A percentile compares a stretch with the other conserved stretches of the same genome.
Conservation (phyloP, 805 yeast genomes). For the Ogataea siamensis region DNA sequence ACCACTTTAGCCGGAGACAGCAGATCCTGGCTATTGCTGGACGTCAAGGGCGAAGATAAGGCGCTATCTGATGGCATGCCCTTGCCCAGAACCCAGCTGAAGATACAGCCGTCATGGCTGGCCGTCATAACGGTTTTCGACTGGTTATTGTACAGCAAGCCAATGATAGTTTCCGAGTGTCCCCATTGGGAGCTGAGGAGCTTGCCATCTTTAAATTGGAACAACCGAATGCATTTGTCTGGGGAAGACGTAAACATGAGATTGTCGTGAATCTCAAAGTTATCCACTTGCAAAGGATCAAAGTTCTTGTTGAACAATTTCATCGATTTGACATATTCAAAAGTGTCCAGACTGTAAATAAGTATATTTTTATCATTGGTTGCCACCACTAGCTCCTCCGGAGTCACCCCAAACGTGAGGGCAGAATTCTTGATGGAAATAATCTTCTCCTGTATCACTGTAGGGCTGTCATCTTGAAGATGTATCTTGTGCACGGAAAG, state of each 20-base stretch:
- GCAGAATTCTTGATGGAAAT: constrained; percentile 54
- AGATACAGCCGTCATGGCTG: constrained; percentile 54
- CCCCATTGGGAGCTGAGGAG: constrained; percentile 57
- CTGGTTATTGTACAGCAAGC: constrained; percentile 32
- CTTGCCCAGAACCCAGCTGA: constrained; percentile 40
- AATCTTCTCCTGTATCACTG: constrained; percentile 41
- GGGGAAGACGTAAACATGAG: constrained; percentile 43
- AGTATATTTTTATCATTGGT: constrained; percentile 49
- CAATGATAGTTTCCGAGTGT: constrained; percentile 51
- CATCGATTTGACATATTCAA: constrained; percentile 38
- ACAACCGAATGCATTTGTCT: constrained; percentile 58
- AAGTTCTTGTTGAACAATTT: constrained; percentile 41
- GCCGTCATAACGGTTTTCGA: constrained; percentile 38
- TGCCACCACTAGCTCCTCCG: constrained; percentile 45
- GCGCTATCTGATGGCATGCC: constrained; percentile 5
- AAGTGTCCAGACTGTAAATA: constrained; percentile 35
- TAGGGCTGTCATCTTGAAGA: constrained; percentile 13
- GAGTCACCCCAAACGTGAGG: constrained; percentile 36
- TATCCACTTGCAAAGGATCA: constrained; percentile 46
- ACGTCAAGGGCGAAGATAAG: constrained; percentile 15
- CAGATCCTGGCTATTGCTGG: constrained; percentile 2
- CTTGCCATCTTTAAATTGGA: constrained; percentile 44
- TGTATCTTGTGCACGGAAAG: constrained; percentile 49
- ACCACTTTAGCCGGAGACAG: constrained; percentile 24
- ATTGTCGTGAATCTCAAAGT: constrained; percentile 34